Evolutionary conservation across 2,329 filamentous ascomycete species (phyloP), one percentile per base, ranked within the genome.

Genomic region (Dendryphion nanum): DNA sequence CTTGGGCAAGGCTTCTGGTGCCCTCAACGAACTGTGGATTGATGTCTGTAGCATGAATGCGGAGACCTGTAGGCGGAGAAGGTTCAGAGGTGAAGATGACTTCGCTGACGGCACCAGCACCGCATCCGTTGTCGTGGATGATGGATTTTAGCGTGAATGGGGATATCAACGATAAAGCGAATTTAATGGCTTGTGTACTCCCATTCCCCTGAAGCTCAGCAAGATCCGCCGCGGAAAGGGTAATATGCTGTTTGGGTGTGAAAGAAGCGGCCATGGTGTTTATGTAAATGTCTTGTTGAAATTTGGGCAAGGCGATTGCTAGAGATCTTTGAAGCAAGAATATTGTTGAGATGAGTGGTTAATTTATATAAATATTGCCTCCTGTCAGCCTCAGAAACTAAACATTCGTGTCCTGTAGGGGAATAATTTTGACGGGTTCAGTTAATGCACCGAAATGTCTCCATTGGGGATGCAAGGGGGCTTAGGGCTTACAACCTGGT

Each of bases 101-200:
- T 6, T 34, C 28, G 13, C 41, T 44, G 4, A 48, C 40, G 26
- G 45, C 40, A 16, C 48, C 48, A 7, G 46, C 30, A 13, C 46
- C 46, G 36, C 47, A 50, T 6, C 46, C 48, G 19, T 50, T 51
- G 40, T 51, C 48, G 28, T 42, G 47, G 35, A 51, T 26, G 35
- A 45, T 30, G 26, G 41, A 42, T 12, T 23, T 21, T 24, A 40
- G 24, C 4, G 34, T 42, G 18, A 51, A 34, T 7, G 43, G 32
- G 15, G 48, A 46, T 16, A 38, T 30, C 17, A 44, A 26, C 18
- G 8, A 16, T 19, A 42, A 26, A 12, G 23, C 17, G n/a, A 30
- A n/a, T 7, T 18, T 31, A 18, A 33, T 28, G 17, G 30, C 32
- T 17, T 35, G 31, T 29, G 35, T 8, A 21, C 15, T 39, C 5